Evolutionary conservation across 2,329 filamentous ascomycete species (phyloP).

Genomic region (Fusarium sp.): DNA sequence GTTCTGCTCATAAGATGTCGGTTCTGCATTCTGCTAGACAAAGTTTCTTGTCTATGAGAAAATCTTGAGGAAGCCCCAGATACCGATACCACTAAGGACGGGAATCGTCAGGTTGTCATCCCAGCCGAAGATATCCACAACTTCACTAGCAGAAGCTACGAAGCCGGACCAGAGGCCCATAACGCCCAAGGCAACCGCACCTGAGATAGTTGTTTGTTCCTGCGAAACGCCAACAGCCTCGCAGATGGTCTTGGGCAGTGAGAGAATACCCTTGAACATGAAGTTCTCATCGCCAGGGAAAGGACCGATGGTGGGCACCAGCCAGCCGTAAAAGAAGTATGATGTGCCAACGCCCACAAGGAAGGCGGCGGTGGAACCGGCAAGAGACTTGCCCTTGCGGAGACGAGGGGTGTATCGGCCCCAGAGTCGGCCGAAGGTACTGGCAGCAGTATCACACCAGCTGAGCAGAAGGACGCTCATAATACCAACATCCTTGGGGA

Average conservation of each 20-base stretch:
- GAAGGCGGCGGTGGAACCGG: slow-evolving; percentile 87
- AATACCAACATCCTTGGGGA: slow-evolving; percentile 92
- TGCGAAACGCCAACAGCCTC: slow-evolving; percentile 70
- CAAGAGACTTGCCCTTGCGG: slow-evolving; percentile 88
- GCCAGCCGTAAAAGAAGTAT: slow-evolving; percentile 86
- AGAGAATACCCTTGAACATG: slow-evolving; percentile 82
- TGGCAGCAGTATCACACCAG: slow-evolving; percentile 98
- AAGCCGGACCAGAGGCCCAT: slow-evolving; percentile 91
- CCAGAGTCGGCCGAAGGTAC: slow-evolving; percentile 90
- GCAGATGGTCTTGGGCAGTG: slow-evolving; percentile 71
- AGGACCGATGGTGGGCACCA: slow-evolving; percentile 75
- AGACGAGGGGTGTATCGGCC: slow-evolving; percentile 89
- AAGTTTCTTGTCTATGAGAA: slow-evolving; percentile 69
- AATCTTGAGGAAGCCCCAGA: slow-evolving; percentile 90
- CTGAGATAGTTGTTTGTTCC: slow-evolving; percentile 71
- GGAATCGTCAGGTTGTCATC: slow-evolving; percentile 99
- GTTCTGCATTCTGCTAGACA: background rate
- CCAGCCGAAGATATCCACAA: slow-evolving; percentile 91
- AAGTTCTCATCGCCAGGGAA: slow-evolving; percentile 76
- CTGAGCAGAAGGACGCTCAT: slow-evolving; percentile 90
- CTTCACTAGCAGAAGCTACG: slow-evolving; percentile 87
- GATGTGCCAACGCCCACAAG: slow-evolving; percentile 85
- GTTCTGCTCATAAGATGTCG: slow-evolving; percentile 7
- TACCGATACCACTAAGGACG: slow-evolving; percentile 84
- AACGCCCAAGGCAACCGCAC: slow-evolving; percentile 77